Conservation (phyloP, 805 yeast genomes). For the Spathaspora sp. region DNA sequence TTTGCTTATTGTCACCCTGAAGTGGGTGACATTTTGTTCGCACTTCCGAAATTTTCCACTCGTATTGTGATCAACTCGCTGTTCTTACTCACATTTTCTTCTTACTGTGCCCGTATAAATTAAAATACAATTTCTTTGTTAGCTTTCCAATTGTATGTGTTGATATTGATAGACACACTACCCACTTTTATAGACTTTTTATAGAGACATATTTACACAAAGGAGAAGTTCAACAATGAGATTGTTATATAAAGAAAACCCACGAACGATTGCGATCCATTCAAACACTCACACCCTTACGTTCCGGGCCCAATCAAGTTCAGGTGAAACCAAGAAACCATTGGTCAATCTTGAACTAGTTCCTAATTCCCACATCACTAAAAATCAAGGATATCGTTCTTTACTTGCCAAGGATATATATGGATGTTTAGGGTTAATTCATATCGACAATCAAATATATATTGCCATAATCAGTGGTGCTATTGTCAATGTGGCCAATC, state of each 20-base stretch:
- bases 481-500: conserved; percentile 68
- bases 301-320: conserved; percentile 19
- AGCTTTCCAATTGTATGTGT: not conserved
- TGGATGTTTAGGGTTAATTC: conserved; percentile 81
- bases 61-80: too few relatives aligned
- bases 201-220: too few relatives aligned
- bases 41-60: too few relatives aligned
- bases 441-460: conserved; percentile 62
- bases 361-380: conserved; percentile 32
- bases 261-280: conserved; percentile 26
- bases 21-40: too few relatives aligned
- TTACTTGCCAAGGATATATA: conserved; percentile 39
- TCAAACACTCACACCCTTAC: conserved; percentile 27
- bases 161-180: not conserved
- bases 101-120: not conserved
- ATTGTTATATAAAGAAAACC: conserved; percentile 27
- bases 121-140: not conserved
- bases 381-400: conserved; percentile 32
- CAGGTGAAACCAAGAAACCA: conserved; percentile 17
- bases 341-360: conserved; percentile 48
- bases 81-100: too few relatives aligned
- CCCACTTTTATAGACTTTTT: not conserved
- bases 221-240: conserved; percentile 17
- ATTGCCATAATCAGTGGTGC: conserved; percentile 78
- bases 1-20: too few relatives aligned